phyloP scores from a whole-genome alignment of 163 green algal genomes.

The Scenedesmus sp. region DNA sequence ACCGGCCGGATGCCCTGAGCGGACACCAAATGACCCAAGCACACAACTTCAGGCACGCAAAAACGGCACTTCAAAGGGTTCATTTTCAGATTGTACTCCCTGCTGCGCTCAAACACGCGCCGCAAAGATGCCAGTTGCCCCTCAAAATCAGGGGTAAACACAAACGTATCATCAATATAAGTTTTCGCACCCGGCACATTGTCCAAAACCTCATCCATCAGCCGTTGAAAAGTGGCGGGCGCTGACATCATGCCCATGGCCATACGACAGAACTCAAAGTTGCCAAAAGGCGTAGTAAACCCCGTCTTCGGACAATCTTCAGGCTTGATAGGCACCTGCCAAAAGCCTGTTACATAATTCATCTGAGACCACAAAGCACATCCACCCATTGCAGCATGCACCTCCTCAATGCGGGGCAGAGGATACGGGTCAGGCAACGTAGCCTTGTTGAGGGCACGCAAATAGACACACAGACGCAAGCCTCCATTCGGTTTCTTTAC shows the following conservation, averaged over 20 bases:
- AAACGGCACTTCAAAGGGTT: constrained; percentile 21
- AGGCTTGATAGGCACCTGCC: constrained; percentile 8
- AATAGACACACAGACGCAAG: not conserved
- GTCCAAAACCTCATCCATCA: constrained; percentile 40
- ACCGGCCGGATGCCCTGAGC: not conserved
- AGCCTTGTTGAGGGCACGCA: not conserved
- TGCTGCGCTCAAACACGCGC: not conserved
- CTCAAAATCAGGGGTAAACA: not conserved
- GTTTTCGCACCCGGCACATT: constrained; percentile 23
- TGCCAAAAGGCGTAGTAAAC: constrained; percentile 46
- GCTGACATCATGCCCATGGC: not conserved
- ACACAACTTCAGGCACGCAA: not conserved
- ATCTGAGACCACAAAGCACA: constrained; percentile 24
- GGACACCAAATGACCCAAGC: constrained; percentile 26
- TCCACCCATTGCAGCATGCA: constrained; percentile 37
- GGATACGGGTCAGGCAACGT: constrained; percentile 29
- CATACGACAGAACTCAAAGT: constrained; percentile 32
- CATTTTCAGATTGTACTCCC: not conserved
- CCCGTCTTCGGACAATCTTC: not conserved
- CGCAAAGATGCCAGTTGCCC: not conserved
- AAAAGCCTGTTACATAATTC: constrained; percentile 35
- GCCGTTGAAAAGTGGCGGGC: constrained; percentile 21
- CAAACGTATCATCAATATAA: constrained; percentile 37
- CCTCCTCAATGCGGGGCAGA: constrained; percentile 12
- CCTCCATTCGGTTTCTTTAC: constrained; percentile 27